phyloP scores from a whole-genome alignment of 768 basidiomycete species.

The Coprinopsis sp. region DNA sequence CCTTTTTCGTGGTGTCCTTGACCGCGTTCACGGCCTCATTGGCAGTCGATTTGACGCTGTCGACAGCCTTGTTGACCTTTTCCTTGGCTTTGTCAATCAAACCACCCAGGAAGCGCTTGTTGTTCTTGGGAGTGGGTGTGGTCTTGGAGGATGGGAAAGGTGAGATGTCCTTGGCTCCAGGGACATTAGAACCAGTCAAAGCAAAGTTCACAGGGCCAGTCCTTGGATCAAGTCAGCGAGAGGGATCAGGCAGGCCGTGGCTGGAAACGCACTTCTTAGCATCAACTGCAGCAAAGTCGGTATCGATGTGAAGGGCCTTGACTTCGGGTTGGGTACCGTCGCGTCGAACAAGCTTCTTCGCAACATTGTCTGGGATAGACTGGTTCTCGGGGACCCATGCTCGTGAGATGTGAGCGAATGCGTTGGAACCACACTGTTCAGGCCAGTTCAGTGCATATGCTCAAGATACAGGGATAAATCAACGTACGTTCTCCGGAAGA shows the following conservation, averaged over 20 bases:
- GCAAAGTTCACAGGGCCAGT: constrained; percentile 10
- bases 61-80: too few species aligned
- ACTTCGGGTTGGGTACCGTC: constrained; percentile 23
- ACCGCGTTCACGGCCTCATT: too few species aligned
- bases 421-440: constrained; percentile 13
- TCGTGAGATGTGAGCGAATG: constrained; percentile 28
- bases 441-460: neutral
- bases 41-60: neutral
- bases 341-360: constrained; percentile 19
- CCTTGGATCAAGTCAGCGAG: neutral
- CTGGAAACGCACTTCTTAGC: neutral
- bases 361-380: constrained; percentile 24
- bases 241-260: neutral
- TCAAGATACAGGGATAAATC: neutral
- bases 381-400: constrained; percentile 35
- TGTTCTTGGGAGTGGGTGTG: too few species aligned
- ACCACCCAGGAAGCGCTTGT: too few species aligned
- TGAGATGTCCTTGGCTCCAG: constrained; percentile 5
- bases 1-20: too few species aligned
- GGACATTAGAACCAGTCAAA: constrained; percentile 10
- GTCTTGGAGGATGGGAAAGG: neutral
- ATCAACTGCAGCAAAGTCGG: constrained; percentile 26
- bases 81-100: too few species aligned
- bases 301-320: constrained; percentile 29
- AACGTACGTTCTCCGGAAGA: neutral